Percentiles rank a stretch among this genome's conserved stretches.
These are phyloP conservation scores for Verticillium klebahnii DNA, from an alignment of 2,329 filamentous ascomycete species.

Conservation along the genomic window DNA sequence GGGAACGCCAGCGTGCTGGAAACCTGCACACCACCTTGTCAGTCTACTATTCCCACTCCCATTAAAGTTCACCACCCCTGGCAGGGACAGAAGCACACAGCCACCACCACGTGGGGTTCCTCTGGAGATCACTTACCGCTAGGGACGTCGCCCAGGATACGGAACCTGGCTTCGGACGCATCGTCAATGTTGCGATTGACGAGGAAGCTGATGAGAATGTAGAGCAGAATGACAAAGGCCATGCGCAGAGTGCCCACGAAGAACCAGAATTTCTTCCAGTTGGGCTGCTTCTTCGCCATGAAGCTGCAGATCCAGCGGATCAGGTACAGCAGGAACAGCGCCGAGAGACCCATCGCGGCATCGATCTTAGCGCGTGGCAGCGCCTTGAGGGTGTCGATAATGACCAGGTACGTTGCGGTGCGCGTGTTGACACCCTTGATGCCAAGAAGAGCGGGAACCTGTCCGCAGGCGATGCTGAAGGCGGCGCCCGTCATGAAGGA, in stretches of 20 bases:
- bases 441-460: slow-evolving; percentile 39
- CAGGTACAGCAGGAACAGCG: slow-evolving; percentile 60
- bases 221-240: slow-evolving; percentile 75
- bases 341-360: slow-evolving; percentile 67
- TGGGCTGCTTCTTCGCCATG: slow-evolving; percentile 62
- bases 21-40: slow-evolving; percentile 39
- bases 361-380: slow-evolving; percentile 50
- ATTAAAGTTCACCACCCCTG: not conserved
- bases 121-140: slow-evolving; percentile 41
- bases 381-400: slow-evolving; percentile 36
- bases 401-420: slow-evolving; percentile 38
- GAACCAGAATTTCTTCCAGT: slow-evolving; percentile 66
- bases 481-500: slow-evolving; percentile 47
- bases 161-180: slow-evolving; percentile 51
- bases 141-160: slow-evolving; percentile 64
- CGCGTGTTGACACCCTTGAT: slow-evolving; percentile 38
- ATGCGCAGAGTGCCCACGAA: slow-evolving; percentile 75
- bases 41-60: not conserved
- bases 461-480: slow-evolving; percentile 45
- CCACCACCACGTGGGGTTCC: not conserved
- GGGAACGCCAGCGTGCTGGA: slow-evolving; percentile 65
- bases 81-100: not conserved
- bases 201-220: slow-evolving; percentile 71
- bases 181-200: slow-evolving; percentile 57
- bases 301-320: slow-evolving; percentile 58